Base-by-base conservation (phyloP, 331 rosid species). In the Erythrophleum ivorense region DNA sequence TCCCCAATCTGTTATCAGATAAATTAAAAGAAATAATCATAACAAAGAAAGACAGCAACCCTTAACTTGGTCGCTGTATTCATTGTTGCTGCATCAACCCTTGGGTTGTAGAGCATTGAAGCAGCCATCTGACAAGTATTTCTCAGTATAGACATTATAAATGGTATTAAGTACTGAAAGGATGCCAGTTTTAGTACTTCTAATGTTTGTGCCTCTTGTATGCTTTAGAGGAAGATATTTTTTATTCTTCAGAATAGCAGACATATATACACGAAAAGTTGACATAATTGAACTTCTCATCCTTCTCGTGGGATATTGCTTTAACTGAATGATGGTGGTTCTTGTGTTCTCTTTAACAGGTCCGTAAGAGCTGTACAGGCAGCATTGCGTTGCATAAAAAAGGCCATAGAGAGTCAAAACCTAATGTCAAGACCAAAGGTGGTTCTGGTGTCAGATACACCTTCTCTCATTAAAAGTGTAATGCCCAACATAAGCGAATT, bases 361-460 rank as follows among this genome's bases (percentile, higher is more conserved):
- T 85, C 97, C 10, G 85, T 91, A 66, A 85, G 99, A 90, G 97
- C 96, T 59, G 65, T 88, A 50, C 91, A 89, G 88, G 97, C 97
- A 9, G 97, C 97, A 67, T 55, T 94, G 83, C 91, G 55, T 64
- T 96, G 99, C 85, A 59, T 90, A 3, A 88, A 74, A 84, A 96
- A 88, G 75, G 91, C 94, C 40, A 63, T 87, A 46, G 45, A 60
- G 80, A 83, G 74, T 82, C 88, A 59, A 45, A 82, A 78, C 70
- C 81, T 77, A 36, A 54, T 29, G 34, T 80, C 94, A 2, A 94
- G 87, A 71, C 94, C 99, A 67, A 88, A 82, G 86, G 92, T 96
- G 85, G 97, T 94, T 75, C 65, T 94, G 76, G 97, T 91, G 74
- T 96, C 99, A 1, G 99, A 96, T 82, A 90, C 95, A 33, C 99